Base-by-base conservation (phyloP, 2,329 filamentous ascomycete species). In the Aspergillus tubingensis region DNA sequence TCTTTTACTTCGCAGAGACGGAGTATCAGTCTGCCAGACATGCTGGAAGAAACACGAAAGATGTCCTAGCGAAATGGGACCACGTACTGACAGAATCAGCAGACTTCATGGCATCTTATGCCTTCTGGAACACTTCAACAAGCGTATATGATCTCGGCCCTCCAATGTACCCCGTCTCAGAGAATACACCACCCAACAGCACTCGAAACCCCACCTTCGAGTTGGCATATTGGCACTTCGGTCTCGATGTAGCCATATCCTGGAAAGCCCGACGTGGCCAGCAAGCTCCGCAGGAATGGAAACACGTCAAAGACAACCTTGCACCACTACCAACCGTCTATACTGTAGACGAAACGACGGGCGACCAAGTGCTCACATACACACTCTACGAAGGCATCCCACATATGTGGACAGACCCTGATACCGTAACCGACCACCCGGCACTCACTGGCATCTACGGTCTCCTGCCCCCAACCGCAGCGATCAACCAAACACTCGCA, bases 141-240 rank as follows among this genome's bases (percentile, higher is more conserved):
- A 72, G 76, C 6, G 72, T 80, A 21, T 87, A 85, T 65, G 85
- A 84, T 59, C 75, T 84, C 4, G 82, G 82, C 0, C 81, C 82
- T 3, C 82, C 82, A 1, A 78, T 83, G 61, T 82, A 83, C 59
- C 80, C 80, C 0, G 80, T 82, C 5, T 80, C 81, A 1, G 85
- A 88, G 66, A 88, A 86, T 63, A 87, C 85, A 0, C 78, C 79
- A 10, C 84, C 85, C 0, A 86, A 86, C 61, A 71, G 67, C 1
- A 87, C 85, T 0, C 68, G 82, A 2, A 87, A 87, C 65, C 83
- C 85, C 17, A 81, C 84, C 0, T 88, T 87, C 58, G 85, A 88
- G 72, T 73, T 79, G 4, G 82, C 85, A 6, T 88, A 88, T 70
- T 87, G 85, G 85, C 78, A 82, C 15, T 87, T 87, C 61, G 85